phyloP scores from a whole-genome alignment of 495 filamentous ascomycete species.

The Pseudoneurospora amorphoporcata region DNA sequence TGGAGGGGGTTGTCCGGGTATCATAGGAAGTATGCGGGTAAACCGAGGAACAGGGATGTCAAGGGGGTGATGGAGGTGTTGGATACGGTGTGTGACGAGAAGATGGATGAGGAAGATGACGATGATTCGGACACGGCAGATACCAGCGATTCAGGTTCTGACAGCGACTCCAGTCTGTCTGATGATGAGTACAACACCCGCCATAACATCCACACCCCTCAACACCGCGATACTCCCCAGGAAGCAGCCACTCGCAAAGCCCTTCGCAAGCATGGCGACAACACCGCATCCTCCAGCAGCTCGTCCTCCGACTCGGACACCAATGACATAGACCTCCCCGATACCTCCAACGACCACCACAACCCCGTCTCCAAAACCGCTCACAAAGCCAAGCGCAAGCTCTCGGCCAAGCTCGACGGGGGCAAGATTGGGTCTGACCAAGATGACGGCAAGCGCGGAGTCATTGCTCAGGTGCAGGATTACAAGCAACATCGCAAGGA shows the following conservation, averaged over 20 bases:
- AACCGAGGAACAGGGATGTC: conserved; percentile 38
- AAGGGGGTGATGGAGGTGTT: conserved; percentile 52
- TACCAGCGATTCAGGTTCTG: conserved; percentile 4
- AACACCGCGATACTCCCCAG: not conserved
- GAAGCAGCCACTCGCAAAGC: conserved; percentile 17
- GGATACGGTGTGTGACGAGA: conserved; percentile 47
- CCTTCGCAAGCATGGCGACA: conserved; percentile 12
- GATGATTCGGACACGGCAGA: conserved; percentile 1
- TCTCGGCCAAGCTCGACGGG: conserved; percentile 6
- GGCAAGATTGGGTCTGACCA: conserved; percentile 1
- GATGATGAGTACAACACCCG: conserved; percentile 2
- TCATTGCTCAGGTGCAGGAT: conserved; percentile 32
- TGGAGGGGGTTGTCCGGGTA: conserved; percentile 49
- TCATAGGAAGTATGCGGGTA: conserved; percentile 39
- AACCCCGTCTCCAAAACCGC: not conserved
- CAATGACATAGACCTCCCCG: not conserved
- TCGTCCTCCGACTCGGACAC: not conserved
- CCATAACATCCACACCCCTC: conserved; percentile 14
- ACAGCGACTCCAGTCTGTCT: conserved; percentile 3
- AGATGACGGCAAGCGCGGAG: conserved; percentile 32
- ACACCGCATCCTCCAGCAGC: not conserved
- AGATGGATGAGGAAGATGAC: conserved; percentile 27
- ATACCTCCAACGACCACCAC: not conserved
- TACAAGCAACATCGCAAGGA: conserved; percentile 48
- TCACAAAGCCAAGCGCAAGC: not conserved